These are phyloP conservation scores for Colletotrichum costaricense DNA, from an alignment of 2,329 filamentous ascomycete genomes.

Conservation along the genomic window DNA sequence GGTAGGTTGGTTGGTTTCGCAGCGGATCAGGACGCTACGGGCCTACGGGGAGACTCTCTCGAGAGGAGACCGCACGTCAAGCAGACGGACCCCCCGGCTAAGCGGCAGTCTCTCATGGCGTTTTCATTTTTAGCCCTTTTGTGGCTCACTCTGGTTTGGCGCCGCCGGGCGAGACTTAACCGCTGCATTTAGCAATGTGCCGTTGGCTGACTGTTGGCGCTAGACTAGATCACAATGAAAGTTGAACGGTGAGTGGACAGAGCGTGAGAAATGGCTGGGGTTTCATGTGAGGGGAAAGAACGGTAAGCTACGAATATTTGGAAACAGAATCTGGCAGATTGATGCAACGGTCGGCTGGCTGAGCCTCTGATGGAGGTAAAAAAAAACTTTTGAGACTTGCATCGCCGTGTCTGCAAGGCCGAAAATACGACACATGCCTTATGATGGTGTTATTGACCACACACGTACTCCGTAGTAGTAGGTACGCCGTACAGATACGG, in stretches of 20 bases:
- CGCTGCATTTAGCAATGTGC: background rate
- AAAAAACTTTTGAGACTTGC: background rate
- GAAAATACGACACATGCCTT: background rate
- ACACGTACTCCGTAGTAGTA: background rate
- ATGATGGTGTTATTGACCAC: background rate
- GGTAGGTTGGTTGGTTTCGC: background rate
- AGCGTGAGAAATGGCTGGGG: background rate
- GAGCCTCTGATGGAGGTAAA: background rate
- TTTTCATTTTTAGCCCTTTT: conserved; percentile 1
- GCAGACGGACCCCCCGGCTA: conserved; percentile 17
- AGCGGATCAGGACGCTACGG: conserved; percentile 2
- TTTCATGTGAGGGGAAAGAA: background rate
- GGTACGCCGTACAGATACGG: background rate
- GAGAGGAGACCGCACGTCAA: conserved; percentile 24
- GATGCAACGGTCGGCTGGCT: background rate
- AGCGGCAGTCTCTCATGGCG: conserved; percentile 14
- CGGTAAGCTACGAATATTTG: background rate
- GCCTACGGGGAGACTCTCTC: conserved; percentile 3
- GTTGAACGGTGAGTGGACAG: background rate
- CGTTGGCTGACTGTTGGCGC: background rate
- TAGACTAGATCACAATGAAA: background rate
- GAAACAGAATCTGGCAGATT: background rate
- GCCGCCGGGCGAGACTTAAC: conserved; percentile 4
- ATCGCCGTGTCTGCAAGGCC: background rate
- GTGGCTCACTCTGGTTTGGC: conserved; percentile 3